Base-by-base conservation (phyloP, 305 asterid genomes). In the Striga hermonthica region DNA sequence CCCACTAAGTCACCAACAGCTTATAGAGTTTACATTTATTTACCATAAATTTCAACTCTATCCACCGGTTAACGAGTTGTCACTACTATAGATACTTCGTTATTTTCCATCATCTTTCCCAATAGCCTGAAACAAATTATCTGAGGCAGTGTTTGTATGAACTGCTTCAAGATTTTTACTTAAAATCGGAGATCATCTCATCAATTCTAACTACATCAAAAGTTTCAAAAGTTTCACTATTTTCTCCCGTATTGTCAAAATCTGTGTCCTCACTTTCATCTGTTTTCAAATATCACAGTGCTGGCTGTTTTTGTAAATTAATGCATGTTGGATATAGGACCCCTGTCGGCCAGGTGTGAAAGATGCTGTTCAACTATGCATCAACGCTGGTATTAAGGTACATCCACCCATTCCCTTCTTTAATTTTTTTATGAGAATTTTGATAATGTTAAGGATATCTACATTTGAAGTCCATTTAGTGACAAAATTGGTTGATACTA, bases 341-440 rank as follows among this genome's bases (percentile, higher is more conserved):
- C 97, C 99, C 68, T 90, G 97, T 73, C 92, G 97, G 5, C 82
- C 93, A 34, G 82, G 93, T 43, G 99, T 90, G 50, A 78, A 75
- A 76, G 86, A 81, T 9, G 88, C 99, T 44, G 99, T 94, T 73
- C 93, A 82, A 44, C 61, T 90, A 63, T 90, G 99, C 61, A 72
- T 60, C 70, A 60, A 77, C 70, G 96, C 99, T 75, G 99, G 96
- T 54, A 92, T 94, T 45, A 94, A 94, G 99, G 99, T 93, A 65
- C 54, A 65, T 52, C 34, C 50, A 41, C 4, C 44, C 47, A 59
- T 11, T 11, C 34, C 3, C 56, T 28, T 28, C 43, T 36, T n/a
- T 9, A 28, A 0, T 9, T 9, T 2, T 28, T 28, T 10, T 0
- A 15, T 9, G 22, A n/a, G 22, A 49, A 50, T n/a, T 14, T 22